A percentile compares a stretch with the other conserved stretches of the same genome.
phyloP scores from a whole-genome alignment of 768 basidiomycete genomes.

The Pleurotus platypus region DNA sequence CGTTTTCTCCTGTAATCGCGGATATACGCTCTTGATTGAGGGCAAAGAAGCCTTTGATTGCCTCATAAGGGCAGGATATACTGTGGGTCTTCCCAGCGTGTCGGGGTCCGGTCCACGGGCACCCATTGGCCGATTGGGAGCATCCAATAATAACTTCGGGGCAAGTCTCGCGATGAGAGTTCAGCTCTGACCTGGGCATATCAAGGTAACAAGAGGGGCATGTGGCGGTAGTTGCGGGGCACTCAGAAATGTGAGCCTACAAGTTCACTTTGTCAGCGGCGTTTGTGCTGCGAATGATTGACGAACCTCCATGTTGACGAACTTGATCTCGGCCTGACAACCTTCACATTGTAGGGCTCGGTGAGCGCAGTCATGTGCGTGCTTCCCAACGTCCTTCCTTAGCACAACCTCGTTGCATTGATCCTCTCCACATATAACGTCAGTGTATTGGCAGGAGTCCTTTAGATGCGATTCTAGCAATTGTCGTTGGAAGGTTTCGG shows the following conservation, averaged over 20 bases:
- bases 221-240: slow-evolving; percentile 27
- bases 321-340: slow-evolving; percentile 29
- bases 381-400: slow-evolving; percentile 37
- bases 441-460: slow-evolving; percentile 55
- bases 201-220: slow-evolving; percentile 40
- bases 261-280: slow-evolving; percentile 1
- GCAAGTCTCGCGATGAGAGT: slow-evolving; percentile 35
- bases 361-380: slow-evolving; percentile 32
- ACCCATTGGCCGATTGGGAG: slow-evolving; percentile 45
- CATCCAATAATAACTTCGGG: slow-evolving; percentile 36
- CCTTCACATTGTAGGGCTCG: slow-evolving; percentile 35
- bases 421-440: slow-evolving; percentile 45
- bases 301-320: slow-evolving; percentile 35
- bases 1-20: slow-evolving; percentile 60
- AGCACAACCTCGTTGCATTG: slow-evolving; percentile 41
- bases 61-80: slow-evolving; percentile 51
- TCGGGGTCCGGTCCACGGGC: slow-evolving; percentile 49
- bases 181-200: slow-evolving; percentile 27
- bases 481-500: slow-evolving; percentile 63
- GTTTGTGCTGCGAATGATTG: neutral
- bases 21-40: slow-evolving; percentile 35
- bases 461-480: slow-evolving; percentile 58
- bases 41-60: slow-evolving; percentile 56
- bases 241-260: slow-evolving; percentile 36
- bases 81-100: slow-evolving; percentile 33